A percentile compares a stretch with the other conserved stretches of the same genome.
These are phyloP conservation scores for Solanum etuberosum DNA, from an alignment of 257 asterid genomes.

Conservation along the genomic window DNA sequence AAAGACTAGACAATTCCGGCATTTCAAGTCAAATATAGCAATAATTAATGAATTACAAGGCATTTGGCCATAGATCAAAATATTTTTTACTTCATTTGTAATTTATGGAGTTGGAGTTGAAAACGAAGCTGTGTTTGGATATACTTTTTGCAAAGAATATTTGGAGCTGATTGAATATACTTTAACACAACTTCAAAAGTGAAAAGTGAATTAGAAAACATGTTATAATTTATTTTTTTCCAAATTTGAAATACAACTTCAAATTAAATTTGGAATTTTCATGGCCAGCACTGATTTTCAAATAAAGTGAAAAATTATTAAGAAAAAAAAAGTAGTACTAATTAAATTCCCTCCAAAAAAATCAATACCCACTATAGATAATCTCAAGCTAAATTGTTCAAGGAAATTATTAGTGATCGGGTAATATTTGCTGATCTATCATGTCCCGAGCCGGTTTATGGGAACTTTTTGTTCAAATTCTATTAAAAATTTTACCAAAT, in stretches of 20 bases:
- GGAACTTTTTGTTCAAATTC: background rate
- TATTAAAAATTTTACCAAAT: background rate
- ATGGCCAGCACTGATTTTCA: background rate
- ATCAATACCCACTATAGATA: background rate
- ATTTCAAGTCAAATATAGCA: background rate
- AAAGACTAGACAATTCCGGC: background rate
- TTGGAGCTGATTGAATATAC: background rate
- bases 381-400: background rate
- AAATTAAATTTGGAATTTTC: no score
- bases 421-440: background rate
- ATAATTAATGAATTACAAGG: background rate
- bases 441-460: background rate
- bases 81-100: background rate
- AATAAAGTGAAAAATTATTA: background rate
- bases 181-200: background rate
- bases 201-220: background rate
- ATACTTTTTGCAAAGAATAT: background rate
- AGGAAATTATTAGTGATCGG: background rate
- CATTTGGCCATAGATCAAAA: background rate
- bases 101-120: background rate
- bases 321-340: no score
- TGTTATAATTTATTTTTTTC: background rate
- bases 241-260: background rate
- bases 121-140: background rate
- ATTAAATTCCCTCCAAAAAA: background rate